Evolutionary conservation across 495 filamentous ascomycete genomes (phyloP), one percentile per base, ranked within the genome.

Genomic region (Talaromyces ruber): DNA sequence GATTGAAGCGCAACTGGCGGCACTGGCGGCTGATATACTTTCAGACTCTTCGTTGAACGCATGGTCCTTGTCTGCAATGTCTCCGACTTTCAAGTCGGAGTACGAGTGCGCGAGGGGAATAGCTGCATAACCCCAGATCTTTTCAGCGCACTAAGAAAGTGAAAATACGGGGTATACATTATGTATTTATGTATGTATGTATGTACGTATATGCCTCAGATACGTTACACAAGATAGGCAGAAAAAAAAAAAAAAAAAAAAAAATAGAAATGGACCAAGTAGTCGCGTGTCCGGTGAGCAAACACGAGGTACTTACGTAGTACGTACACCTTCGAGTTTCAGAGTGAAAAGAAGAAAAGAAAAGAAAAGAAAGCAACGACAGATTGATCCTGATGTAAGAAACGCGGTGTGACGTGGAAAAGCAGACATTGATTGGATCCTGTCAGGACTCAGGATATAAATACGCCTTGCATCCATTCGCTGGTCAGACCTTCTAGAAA

Each of bases 361-460:
- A 47, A 47, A 47, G n/a, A 47, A 47, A 47, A 4, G 43, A 21
- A 18, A 45, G 39, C 6, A 6, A 6, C 18, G 32, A 37, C 11
- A 37, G 32, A 37, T 37, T 37, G 32, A 37, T 37, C 34, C 9
- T 47, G 43, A 21, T 18, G 18, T 21, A 18, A 53, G 50, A 53
- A 53, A 53, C 50, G 50, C 50, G 50, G 50, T 53, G 50, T 53
- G 50, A 53, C 50, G 50, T 53, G 50, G 50, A 53, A n/a, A 24
- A 0, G 24, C 22, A 25, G n/a, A 21, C 43, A 21, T 47, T n/a
- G 43, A 47, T 18, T 7, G n/a, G 43, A 47, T 47, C 43, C 43
- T 47, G 43, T 47, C 3, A 2, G 37, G 1, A 4, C 3, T 43
- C 16, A 2, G 37, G 39, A 43, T 4, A 43, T 43, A 43, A 43